Conservation (phyloP, 2,329 filamentous ascomycete species). For the Neonectria neomacrospora region DNA sequence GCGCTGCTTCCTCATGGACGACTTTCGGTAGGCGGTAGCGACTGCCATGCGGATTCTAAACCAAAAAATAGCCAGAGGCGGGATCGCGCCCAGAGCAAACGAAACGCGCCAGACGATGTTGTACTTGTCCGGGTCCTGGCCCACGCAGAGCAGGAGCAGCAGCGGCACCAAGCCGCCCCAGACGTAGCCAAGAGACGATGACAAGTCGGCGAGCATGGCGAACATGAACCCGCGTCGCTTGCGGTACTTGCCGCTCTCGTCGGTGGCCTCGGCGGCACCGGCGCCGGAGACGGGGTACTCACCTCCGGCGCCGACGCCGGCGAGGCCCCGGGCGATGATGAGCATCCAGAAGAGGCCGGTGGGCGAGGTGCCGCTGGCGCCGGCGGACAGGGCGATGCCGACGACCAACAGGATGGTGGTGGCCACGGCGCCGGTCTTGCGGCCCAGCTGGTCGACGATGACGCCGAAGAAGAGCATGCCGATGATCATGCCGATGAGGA, state of each 20-base stretch:
- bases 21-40: constrained; percentile 60
- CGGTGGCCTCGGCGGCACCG: constrained; percentile 64
- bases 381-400: constrained; percentile 59
- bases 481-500: constrained; percentile 65
- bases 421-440: constrained; percentile 58
- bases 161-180: constrained; percentile 61
- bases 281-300: constrained; percentile 65
- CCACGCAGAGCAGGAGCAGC: constrained; percentile 61
- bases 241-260: constrained; percentile 57
- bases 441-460: constrained; percentile 61
- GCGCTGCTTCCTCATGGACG: constrained; percentile 57
- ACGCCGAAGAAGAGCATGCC: constrained; percentile 66
- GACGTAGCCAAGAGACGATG: constrained; percentile 62
- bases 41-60: constrained; percentile 64
- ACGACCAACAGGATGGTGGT: constrained; percentile 60
- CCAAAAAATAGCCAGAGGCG: constrained; percentile 62
- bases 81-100: constrained; percentile 61
- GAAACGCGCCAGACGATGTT: constrained; percentile 61
- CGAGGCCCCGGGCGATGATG: constrained; percentile 54
- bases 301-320: constrained; percentile 57
- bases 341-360: constrained; percentile 63
- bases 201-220: constrained; percentile 64
- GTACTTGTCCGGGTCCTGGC: constrained; percentile 54
- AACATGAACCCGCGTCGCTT: constrained; percentile 66
- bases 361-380: constrained; percentile 52